A percentile compares a stretch with the other conserved stretches of the same genome.
phyloP scores from a whole-genome alignment of 352 stramenopile genomes.

The Phytopythium mirpurense region DNA sequence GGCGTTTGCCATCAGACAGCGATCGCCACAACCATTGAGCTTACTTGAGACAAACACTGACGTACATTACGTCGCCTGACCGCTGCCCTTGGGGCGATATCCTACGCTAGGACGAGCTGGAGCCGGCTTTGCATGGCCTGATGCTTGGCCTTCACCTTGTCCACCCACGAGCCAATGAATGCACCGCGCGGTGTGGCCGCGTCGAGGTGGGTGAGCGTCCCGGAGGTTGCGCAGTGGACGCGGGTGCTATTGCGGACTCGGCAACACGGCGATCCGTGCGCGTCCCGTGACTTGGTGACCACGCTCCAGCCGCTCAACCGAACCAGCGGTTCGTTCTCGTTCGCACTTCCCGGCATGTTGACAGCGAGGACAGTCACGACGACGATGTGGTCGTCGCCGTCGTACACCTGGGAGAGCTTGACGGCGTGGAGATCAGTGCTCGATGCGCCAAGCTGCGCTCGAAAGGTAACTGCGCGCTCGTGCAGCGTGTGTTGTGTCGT shows the following conservation, averaged over 20 bases:
- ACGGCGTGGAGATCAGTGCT: not conserved
- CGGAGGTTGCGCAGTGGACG: not conserved
- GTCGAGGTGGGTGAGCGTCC: not conserved
- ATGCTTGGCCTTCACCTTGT: not conserved
- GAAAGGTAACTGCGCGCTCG: not conserved
- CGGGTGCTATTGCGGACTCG: not conserved
- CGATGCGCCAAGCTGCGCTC: not conserved
- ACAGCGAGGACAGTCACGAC: not conserved
- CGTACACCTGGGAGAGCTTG: conserved; percentile 5
- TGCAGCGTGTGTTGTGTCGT: not conserved
- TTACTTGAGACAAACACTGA: not conserved
- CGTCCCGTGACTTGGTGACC: not conserved
- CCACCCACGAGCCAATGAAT: not conserved
- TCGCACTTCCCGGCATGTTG: not conserved
- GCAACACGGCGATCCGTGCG: not conserved
- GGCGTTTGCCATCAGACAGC: conserved; percentile 13
- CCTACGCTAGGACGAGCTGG: not conserved
- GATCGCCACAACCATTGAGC: too few species aligned
- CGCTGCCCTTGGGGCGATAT: too few species aligned
- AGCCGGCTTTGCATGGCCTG: not conserved
- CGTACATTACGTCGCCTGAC: too few species aligned
- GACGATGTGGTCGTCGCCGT: not conserved
- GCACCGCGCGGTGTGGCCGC: not conserved
- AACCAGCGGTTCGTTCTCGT: not conserved
- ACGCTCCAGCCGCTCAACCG: conserved; percentile 1